Conservation (phyloP, 2,329 filamentous ascomycete species). For the Pseudocercospora fuligena region DNA sequence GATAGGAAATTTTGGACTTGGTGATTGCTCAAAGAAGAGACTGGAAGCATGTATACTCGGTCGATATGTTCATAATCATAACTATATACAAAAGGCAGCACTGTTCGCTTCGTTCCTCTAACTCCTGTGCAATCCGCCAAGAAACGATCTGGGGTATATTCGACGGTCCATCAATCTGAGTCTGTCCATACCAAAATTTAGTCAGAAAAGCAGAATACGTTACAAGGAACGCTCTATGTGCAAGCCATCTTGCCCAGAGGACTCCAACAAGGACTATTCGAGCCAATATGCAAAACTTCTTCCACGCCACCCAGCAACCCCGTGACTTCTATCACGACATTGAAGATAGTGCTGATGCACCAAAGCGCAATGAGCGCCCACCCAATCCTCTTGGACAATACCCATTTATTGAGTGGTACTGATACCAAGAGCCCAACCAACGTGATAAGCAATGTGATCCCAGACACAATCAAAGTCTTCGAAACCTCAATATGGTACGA, state of each 20-base stretch:
- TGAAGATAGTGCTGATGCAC: constrained; percentile 77
- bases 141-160: too few species aligned
- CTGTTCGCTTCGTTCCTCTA: background rate
- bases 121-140: too few species aligned
- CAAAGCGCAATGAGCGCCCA: constrained; percentile 80
- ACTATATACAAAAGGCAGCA: constrained; percentile 3
- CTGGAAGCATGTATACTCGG: too few species aligned
- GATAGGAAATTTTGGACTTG: too few species aligned
- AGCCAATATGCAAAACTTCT: constrained; percentile 17
- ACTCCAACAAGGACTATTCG: background rate
- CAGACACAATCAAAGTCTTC: constrained; percentile 82
- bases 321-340: constrained; percentile 76
- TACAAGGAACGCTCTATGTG: background rate
- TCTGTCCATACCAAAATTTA: too few species aligned
- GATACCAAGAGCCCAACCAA: constrained; percentile 76
- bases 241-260: background rate
- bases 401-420: constrained; percentile 85
- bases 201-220: background rate
- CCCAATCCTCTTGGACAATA: constrained; percentile 81
- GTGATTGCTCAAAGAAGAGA: too few species aligned
- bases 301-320: constrained; percentile 35
- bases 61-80: background rate
- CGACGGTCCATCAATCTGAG: too few species aligned
- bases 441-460: constrained; percentile 80
- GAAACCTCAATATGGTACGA: constrained; percentile 84